Evolutionary conservation across 2,329 filamentous ascomycete genomes (phyloP), one percentile per base, ranked within the genome.

Genomic region (Lasiodiplodia gonubiensis): DNA sequence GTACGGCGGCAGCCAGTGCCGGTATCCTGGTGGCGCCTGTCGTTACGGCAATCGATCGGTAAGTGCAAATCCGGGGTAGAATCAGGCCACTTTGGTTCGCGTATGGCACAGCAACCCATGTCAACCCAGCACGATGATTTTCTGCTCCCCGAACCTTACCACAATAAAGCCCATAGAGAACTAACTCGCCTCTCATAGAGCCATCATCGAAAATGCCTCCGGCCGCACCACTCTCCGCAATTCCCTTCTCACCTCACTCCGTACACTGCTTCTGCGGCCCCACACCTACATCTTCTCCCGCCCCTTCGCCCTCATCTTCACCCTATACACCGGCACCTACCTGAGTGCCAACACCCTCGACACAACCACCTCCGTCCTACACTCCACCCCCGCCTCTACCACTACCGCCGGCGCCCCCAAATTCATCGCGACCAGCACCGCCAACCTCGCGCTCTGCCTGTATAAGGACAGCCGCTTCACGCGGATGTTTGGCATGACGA

Each of bases 401-500:
- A 89, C 92, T 35, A 94, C 92, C 0, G 85, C 91, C 10, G 93
- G 93, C 67, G 86, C 89, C 0, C 80, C 87, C 69, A 97, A 97
- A 77, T 97, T 98, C 81, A 81, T 88, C 72, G 89, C 91, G 61
- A 94, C 92, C 1, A 91, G 88, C 18, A 81, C 87, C n/a, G 88
- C 93, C 66, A 98, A 97, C 80, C 89, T 97, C 79, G 87, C 88
- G 8, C 85, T 97, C 42, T 93, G 92, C 79, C 88, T 97, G 55
- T 93, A 95, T 85, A 97, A 97, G 79, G 94, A 97, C 81, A 89
- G 90, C 73, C 88, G 90, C 69, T 97, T 94, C 78, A 92, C 92
- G 1, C 87, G 88, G 74, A 86, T 97, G 74, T 97, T 96, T 77
- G 92, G 92, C 14, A 88, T 90, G 0, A 77, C 80, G 3, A 68